Evolutionary conservation across 2,329 filamentous ascomycete species (phyloP).

Genomic region (Arthrobotrys musiformis): DNA sequence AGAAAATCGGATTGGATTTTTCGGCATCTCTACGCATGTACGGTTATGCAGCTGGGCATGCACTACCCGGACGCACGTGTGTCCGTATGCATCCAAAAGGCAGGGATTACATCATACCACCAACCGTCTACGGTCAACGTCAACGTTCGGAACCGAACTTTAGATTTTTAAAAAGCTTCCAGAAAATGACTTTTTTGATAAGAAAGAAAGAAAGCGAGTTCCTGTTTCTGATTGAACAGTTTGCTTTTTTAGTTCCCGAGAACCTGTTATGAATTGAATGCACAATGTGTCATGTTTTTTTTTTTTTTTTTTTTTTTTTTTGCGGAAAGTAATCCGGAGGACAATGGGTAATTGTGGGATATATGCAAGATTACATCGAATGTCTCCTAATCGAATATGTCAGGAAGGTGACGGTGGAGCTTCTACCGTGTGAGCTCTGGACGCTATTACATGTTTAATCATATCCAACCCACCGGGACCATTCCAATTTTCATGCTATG

Average conservation of each 20-base stretch:
- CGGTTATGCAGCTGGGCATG: no score
- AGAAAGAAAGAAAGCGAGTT: neutral
- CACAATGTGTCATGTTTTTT: no score
- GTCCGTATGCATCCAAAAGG: no score
- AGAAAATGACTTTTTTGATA: neutral
- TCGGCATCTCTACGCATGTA: neutral
- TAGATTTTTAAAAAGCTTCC: conserved; percentile 10
- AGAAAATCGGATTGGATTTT: conserved; percentile 16
- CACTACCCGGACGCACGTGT: no score
- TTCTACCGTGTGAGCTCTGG: neutral
- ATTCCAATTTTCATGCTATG: neutral
- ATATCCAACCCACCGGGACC: neutral
- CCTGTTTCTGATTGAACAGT: neutral
- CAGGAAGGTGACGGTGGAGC: conserved; percentile 1
- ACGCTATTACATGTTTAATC: neutral
- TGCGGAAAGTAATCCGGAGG: neutral
- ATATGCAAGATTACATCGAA: conserved; percentile 15
- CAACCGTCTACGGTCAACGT: neutral
- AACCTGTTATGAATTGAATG: neutral
- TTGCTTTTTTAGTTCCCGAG: conserved; percentile 8
- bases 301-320: no score
- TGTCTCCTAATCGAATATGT: neutral
- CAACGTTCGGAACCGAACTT: conserved; percentile 15
- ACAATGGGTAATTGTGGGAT: conserved; percentile 11
- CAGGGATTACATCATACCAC: conserved; percentile 28